Percentiles rank a stretch among this genome's conserved stretches.
phyloP scores from a whole-genome alignment of 192 early-diverging fungal genomes.

The Podila horticola region DNA sequence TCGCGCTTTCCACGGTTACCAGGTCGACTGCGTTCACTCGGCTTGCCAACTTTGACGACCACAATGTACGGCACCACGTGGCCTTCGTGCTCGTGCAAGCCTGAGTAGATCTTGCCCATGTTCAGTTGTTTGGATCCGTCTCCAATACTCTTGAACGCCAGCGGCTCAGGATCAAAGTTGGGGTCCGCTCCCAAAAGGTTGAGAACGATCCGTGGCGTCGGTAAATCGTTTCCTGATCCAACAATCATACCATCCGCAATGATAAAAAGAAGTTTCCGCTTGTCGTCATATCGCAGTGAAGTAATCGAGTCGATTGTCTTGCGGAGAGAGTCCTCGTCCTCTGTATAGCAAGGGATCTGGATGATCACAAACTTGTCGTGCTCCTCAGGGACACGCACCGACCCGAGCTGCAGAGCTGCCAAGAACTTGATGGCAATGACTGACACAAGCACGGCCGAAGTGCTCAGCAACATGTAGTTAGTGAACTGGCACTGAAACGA shows the following conservation, averaged over 20 bases:
- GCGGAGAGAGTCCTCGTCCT: constrained; percentile 85
- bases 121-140: constrained; percentile 93
- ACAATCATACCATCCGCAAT: constrained; percentile 94
- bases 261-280: constrained; percentile 87
- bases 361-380: constrained; percentile 96
- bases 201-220: constrained; percentile 96
- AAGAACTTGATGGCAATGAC: constrained; percentile 88
- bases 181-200: constrained; percentile 91
- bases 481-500: constrained; percentile 83
- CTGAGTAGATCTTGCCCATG: constrained; percentile 96
- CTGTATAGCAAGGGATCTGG: constrained; percentile 96
- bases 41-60: constrained; percentile 93
- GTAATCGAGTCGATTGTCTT: constrained; percentile 89
- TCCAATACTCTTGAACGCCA: constrained; percentile 87
- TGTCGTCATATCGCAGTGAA: constrained; percentile 83
- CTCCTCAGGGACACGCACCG: constrained; percentile 81
- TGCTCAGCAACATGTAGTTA: constrained; percentile 85
- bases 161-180: constrained; percentile 74
- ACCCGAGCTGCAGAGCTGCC: constrained; percentile 79
- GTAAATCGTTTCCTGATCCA: constrained; percentile 95
- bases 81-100: constrained; percentile 89
- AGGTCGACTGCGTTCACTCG: constrained; percentile 83
- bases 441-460: constrained; percentile 76
- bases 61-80: constrained; percentile 94
- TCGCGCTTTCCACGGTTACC: constrained; percentile 99